Evolutionary conservation across 2,329 filamentous ascomycete species (phyloP).

Genomic region (Aspergillus sp.): DNA sequence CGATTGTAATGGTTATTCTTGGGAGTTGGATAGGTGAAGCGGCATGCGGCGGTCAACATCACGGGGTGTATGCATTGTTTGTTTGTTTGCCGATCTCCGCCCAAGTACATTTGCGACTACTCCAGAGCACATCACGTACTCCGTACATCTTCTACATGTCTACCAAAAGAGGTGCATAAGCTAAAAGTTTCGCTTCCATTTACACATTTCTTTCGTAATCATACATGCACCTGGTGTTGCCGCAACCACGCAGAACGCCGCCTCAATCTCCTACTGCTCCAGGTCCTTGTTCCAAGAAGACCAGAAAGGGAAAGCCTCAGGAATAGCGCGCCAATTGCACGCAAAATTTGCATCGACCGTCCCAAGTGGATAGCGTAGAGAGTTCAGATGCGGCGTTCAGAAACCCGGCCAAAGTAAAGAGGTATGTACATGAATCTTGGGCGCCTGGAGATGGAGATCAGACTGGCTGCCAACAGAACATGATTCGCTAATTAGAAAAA

Average conservation of each 20-base stretch:
- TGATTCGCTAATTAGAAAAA: conserved; percentile 8
- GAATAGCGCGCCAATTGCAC: not conserved
- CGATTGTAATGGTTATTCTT: not conserved
- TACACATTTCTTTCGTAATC: conserved; percentile 40
- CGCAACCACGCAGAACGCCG: conserved; percentile 2
- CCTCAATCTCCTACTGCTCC: not conserved
- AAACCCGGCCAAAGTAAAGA: conserved; percentile 10
- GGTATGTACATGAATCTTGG: conserved; percentile 23
- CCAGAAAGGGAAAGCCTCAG: conserved; percentile 5
- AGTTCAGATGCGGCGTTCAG: conserved; percentile 8
- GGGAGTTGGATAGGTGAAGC: not conserved
- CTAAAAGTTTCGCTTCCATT: conserved; percentile 28
- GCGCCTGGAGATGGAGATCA: conserved; percentile 9
- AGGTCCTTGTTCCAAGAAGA: conserved; percentile 1
- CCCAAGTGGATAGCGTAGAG: conserved; percentile 5
- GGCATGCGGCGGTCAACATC: not conserved
- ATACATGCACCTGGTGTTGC: conserved; percentile 28
- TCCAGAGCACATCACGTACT: not conserved
- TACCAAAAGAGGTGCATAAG: no score
- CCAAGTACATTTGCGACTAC: not conserved
- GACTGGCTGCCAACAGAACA: conserved; percentile 11
- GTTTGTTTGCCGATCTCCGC: not conserved
- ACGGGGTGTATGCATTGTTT: not conserved
- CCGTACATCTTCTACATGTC: not conserved
- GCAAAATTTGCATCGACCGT: conserved; percentile 2